These are phyloP conservation scores for Acmispon strigosus DNA, from an alignment of 306 rosid species.

Conservation along the genomic window DNA sequence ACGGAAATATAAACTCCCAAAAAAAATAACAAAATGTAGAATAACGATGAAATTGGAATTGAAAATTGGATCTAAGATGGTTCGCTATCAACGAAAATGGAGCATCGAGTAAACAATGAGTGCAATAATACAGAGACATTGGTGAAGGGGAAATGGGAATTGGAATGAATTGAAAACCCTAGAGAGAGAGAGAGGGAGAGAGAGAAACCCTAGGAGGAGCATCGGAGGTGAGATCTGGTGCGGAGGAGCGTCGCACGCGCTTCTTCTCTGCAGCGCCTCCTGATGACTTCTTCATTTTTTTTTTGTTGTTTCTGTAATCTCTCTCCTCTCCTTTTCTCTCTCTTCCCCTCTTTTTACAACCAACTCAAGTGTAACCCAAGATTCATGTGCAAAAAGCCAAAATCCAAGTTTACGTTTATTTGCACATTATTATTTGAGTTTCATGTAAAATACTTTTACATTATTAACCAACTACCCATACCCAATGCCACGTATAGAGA, in stretches of 20 bases:
- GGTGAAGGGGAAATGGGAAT: neutral
- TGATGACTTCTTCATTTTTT: conserved; percentile 75
- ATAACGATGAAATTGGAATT: neutral
- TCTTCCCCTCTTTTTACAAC: neutral
- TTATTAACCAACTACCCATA: no score
- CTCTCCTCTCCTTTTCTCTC: neutral
- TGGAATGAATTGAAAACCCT: conserved; percentile 19
- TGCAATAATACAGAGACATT: neutral
- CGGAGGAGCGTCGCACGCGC: conserved; percentile 76
- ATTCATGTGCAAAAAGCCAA: no score
- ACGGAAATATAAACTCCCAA: neutral
- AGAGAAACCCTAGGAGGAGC: conserved; percentile 69
- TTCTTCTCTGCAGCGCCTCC: conserved; percentile 93
- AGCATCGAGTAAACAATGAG: neutral
- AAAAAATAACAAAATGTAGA: neutral
- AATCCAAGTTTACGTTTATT: no score
- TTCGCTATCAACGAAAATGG: neutral
- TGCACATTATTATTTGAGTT: no score
- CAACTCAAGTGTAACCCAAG: no score
- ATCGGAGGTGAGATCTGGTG: conserved; percentile 75
- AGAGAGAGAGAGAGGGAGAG: conserved; percentile 7
- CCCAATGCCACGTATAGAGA: no score
- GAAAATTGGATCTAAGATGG: neutral
- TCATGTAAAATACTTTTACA: no score
- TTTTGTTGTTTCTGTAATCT: neutral